Evolutionary conservation across 148 eudicot species (phyloP), one percentile per base, ranked within the genome.

Genomic region (Spergularia bocconei): DNA sequence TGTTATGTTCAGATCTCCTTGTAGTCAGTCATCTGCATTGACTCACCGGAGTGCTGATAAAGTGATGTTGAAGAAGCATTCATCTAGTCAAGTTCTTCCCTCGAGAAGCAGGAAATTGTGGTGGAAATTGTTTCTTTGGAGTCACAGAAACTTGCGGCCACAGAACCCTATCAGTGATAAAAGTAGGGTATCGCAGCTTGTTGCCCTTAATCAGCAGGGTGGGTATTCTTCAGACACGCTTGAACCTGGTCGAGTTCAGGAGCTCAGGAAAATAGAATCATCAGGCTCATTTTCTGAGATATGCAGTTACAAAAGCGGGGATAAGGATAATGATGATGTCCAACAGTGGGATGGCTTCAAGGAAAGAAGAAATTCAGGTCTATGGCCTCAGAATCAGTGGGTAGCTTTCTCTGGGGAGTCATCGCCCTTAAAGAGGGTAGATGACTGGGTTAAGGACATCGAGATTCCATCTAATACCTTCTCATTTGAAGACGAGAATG

Each of bases 91-190:
- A 82, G 83, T 93, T 50, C 87, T 93, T 60, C 98, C 98, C 19
- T 91, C 98, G 0, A 81, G 87, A 63, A 90, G 93, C 80, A 84
- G 89, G 85, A 88, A 61, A 79, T 79, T 93, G 69, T 90, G 98
- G 98, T 93, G 98, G 97, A 91, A 91, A 77, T 79, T 91, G 83
- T 88, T 93, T 82, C 86, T 91, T 4, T 93, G 98, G 98, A 91
- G 95, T 82, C 97, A 91, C 72, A 88, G 98, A 75, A 93, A 93
- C 81, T 57, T 86, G 76, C 93, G 84, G 17, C 79, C 90, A 71
- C 21, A 70, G 23, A 58, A 66, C 65, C 21, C 50, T 39, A 38
- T 41, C 19, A 19, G 41, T 76, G 54, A 69, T 51, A 82, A 81
- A 77, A 78, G 79, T 11, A 81, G 60, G 56, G 79, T 76, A 17